Conservation (phyloP, 495 filamentous ascomycete species). For the Penicillium paradoxum region DNA sequence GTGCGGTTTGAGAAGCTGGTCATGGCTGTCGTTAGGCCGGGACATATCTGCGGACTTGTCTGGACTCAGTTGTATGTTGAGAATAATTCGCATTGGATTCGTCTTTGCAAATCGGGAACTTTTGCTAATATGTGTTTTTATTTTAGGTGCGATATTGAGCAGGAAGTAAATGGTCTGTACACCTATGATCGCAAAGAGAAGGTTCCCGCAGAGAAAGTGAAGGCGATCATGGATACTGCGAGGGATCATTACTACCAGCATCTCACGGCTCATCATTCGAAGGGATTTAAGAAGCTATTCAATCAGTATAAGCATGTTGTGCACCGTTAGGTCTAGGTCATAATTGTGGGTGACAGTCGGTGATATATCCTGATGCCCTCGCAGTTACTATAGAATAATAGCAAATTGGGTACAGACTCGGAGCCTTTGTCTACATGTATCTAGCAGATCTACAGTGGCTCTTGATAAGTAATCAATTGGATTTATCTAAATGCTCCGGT, state of each 20-base stretch:
- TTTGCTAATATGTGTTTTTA: constrained; percentile 1
- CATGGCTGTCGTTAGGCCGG: constrained; percentile 33
- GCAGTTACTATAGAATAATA: too few relatives aligned
- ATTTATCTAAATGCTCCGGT: too few relatives aligned
- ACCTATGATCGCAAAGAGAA: constrained; percentile 34
- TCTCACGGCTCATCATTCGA: constrained; percentile 18
- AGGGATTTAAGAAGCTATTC: constrained; percentile 21
- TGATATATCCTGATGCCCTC: too few relatives aligned
- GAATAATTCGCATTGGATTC: neutral
- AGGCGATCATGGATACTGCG: constrained; percentile 36
- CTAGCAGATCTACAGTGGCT: too few relatives aligned
- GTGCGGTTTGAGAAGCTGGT: constrained; percentile 30
- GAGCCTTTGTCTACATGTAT: too few relatives aligned
- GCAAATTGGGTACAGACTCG: too few relatives aligned
- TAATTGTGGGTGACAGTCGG: neutral
- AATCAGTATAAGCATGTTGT: constrained; percentile 13
- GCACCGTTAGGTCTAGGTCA: constrained; percentile 2
- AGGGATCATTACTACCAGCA: constrained; percentile 29
- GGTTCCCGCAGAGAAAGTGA: constrained; percentile 28
- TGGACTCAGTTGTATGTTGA: constrained; percentile 37
- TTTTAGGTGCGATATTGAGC: constrained; percentile 34
- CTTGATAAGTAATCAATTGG: too few relatives aligned
- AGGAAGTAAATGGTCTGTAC: constrained; percentile 39
- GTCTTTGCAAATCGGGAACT: neutral
- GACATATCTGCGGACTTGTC: constrained; percentile 34